Base-by-base conservation (phyloP, 805 yeast species). In the Isabelozyma gotoi region DNA sequence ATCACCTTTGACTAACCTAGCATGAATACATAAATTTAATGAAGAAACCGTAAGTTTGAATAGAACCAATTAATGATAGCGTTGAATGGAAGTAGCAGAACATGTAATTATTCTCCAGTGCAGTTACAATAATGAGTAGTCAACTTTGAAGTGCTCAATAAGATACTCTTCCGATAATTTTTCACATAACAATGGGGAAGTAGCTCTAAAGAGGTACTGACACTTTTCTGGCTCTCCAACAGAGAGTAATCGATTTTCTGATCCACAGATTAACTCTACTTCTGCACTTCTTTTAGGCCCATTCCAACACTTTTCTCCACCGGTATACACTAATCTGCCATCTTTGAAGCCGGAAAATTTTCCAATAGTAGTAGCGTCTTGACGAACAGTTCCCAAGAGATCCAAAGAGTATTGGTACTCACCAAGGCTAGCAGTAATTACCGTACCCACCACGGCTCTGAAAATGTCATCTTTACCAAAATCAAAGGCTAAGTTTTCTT, bases 141-240 rank as follows among this genome's bases (percentile, higher is more conserved):
- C 58, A 7, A 65, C 51, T 42, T 55, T 55, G 43, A 67, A 67
- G 31, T 49, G 45, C 2, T 54, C 42, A 14, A 49, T 31, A 18
- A 66, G 45, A 15, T 63, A 62, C n/a, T 58, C 60, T 14, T 66
- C 68, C 5, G 57, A 42, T 17, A 59, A 39, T 20, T 53, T 56
- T 27, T 62, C 52, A 50, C 84, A 80, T 2, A 65, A 81, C 34
- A 76, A 51, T 4, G 82, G 82, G 16, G 76, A 67, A 24, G 52
- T 53, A n/a, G 76, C 53, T 43, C 62, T 68, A 50, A 91, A 73
- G 39, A 64, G 62, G 59, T 94, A 94, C 47, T 78, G 84, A 65
- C 99, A 94, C 60, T 85, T 88, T 51, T 91, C 95, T 2, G 94
- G 92, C 65, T 94, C 99, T 34, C 83, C 72, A 7, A 92, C 96